Evolutionary conservation across 1,284 basidiomycete species (phyloP), one percentile per base, ranked within the genome.

Genomic region (Boletus albobrunnescens): DNA sequence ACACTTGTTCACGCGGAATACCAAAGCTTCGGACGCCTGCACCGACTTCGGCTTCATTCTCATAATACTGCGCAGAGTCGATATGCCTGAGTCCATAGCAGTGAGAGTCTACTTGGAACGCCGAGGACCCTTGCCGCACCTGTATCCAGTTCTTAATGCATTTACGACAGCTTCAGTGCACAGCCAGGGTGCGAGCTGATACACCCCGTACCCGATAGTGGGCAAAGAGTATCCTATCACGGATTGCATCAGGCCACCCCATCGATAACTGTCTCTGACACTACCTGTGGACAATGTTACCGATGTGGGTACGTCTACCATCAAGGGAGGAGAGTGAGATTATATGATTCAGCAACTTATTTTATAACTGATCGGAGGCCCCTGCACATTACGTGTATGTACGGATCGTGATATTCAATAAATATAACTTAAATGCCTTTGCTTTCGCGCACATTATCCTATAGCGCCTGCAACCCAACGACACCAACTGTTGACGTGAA

Each of bases 161-260:
- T 51, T 44, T 36, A 6, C 49, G 3, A 66, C 63, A 2, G 54
- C 52, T 7, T 16, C 44, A 4, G 47, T n/a, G 7, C 53, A 57
- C 36, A 47, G 20, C n/a, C 48, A 36, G 1, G 47, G 31, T 28
- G 51, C 37, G 19, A 60, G 43, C 27, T 35, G 31, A 38, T 42
- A 63, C 35, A 64, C 60, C 4, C 64, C 61, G 19, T 50, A 55
- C 30, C 64, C 60, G 36, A 63, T 20, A n/a, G 50, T 64, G 23
- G 64, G 64, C 31, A 65, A 31, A 24, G 60, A 35, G 28, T 55
- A 39, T 23, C 64, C 62, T 65, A 28, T 40, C 26, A 14, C n/a
- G 20, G 31, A 14, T 13, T 50, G 20, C 19, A 20, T 38, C 37
- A 33, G 19, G 19, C 10, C 24, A 26, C 26, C 3, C 4, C 11